Percentiles rank a stretch among this genome's conserved stretches.
Evolutionary conservation across 805 yeast species (phyloP).

Genomic region (Candida coleopterorum): DNA sequence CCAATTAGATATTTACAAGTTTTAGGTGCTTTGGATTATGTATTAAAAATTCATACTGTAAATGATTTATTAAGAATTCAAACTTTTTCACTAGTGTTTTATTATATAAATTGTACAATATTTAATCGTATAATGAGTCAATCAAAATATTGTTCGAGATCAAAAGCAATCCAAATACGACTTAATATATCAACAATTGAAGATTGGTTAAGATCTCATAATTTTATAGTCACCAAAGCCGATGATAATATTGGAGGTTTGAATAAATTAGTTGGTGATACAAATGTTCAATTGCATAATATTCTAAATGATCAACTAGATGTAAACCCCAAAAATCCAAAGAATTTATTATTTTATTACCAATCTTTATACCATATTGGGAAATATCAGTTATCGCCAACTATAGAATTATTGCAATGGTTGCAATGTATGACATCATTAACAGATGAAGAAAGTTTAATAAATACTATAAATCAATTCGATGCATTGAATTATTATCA

Average conservation of each 20-base stretch:
- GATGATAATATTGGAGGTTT: conserved; percentile 28
- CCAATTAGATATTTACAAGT: conserved; percentile 84
- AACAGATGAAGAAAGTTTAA: conserved; percentile 58
- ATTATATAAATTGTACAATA: conserved; percentile 67
- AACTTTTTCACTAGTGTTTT: conserved; percentile 69
- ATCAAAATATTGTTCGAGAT: conserved; percentile 69
- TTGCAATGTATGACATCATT: conserved; percentile 78
- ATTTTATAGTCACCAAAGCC: conserved; percentile 38
- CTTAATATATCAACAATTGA: conserved; percentile 82
- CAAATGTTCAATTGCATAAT: conserved; percentile 15
- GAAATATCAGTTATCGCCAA: conserved; percentile 61
- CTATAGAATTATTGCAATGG: conserved; percentile 83
- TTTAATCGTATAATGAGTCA: conserved; percentile 70
- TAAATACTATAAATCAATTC: conserved; percentile 48
- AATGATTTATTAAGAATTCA: conserved; percentile 77
- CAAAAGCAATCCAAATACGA: conserved; percentile 84
- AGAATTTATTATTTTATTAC: conserved; percentile 56
- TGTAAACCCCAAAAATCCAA: conserved; percentile 30
- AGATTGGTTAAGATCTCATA: conserved; percentile 84
- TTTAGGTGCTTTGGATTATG: conserved; percentile 82
- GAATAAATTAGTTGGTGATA: conserved; percentile 13
- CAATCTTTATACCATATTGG: conserved; percentile 63
- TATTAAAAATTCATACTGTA: conserved; percentile 74
- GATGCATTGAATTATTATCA: conserved; percentile 64
- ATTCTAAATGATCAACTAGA: conserved; percentile 15